Evolutionary conservation across 352 stramenopile genomes (phyloP), one percentile per base, ranked within the genome.

Genomic region (Phytophthora nicotianae): DNA sequence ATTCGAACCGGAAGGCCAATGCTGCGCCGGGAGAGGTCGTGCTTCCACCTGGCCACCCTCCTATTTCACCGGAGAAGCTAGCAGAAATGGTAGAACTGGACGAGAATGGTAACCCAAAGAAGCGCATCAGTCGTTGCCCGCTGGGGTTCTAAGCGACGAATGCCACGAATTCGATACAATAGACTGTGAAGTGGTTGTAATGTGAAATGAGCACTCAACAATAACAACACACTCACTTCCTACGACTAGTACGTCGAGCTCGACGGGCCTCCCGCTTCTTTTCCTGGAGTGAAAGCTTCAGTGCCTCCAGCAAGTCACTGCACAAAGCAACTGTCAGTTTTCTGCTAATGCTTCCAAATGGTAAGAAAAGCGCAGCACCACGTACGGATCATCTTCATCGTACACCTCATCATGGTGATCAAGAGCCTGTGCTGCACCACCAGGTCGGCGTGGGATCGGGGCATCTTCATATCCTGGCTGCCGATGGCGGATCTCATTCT

Each of bases 401-500:
- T 76, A 49, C 0, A 64, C 42, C 6, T 74, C 70, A 10, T 78
- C 35, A n/a, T 61, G 35, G 8, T 51, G 66, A 17, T 48, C 52
- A 27, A 65, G 26, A 5, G 51, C 42, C 6, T 53, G 52, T 43
- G 43, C 47, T 59, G 24, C 16, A 11, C 32, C 19, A 43, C 7
- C 45, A 19, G 0, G 51, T 47, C 40, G 49, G 32, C 16, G 45
- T 63, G 53, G 58, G 3, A 24, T 46, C 8, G 53, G 50, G 17
- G 21, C 17, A 26, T 77, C 64, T n/a, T 80, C 62, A 24, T 73
- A 53, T 24, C 53, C 57, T 46, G 54, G 67, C 17, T 69, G 60
- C 29, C 83, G 79, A 51, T 91, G 81, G 21, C 79, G 82, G 56
- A 93, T 91, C 58, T 93, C 83, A 62, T 93, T 90, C 81, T 92